Conservation (phyloP, 2,329 filamentous ascomycete species). For the Fusarium domesticum region DNA sequence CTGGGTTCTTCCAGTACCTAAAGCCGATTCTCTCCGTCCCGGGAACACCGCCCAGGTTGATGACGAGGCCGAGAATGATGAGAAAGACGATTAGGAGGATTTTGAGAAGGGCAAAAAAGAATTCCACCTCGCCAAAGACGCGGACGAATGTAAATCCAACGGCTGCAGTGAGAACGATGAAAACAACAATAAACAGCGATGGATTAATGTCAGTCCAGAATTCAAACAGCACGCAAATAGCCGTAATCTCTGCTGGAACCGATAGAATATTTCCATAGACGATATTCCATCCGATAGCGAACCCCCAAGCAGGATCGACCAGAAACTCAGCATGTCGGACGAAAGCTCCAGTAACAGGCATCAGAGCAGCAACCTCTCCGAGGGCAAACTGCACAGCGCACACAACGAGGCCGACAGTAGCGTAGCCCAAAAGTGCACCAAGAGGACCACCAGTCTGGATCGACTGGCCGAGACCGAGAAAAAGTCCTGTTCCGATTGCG, state of each 20-base stretch:
- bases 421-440: conserved; percentile 46
- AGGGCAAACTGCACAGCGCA: conserved; percentile 50
- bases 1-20: conserved; percentile 50
- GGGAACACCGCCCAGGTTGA: conserved; percentile 23
- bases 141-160: conserved; percentile 44
- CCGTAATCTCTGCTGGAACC: conserved; percentile 51
- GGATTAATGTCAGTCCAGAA: conserved; percentile 38
- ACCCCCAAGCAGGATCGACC: conserved; percentile 56
- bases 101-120: conserved; percentile 49
- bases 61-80: conserved; percentile 44
- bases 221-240: conserved; percentile 37
- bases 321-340: conserved; percentile 49
- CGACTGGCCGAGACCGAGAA: conserved; percentile 42
- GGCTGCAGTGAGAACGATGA: conserved; percentile 23
- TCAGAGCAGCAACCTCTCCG: conserved; percentile 47
- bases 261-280: conserved; percentile 50
- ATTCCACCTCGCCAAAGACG: conserved; percentile 53
- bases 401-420: conserved; percentile 42
- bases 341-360: conserved; percentile 49
- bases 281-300: conserved; percentile 49
- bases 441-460: conserved; percentile 36
- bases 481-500: conserved; percentile 45
- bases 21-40: conserved; percentile 25
- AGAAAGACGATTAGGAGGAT: conserved; percentile 52
- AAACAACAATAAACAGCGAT: conserved; percentile 26